Percentiles rank a stretch among this genome's conserved stretches.
Evolutionary conservation across 257 asterid species (phyloP).

Genomic region (Przewalskia tangutica): DNA sequence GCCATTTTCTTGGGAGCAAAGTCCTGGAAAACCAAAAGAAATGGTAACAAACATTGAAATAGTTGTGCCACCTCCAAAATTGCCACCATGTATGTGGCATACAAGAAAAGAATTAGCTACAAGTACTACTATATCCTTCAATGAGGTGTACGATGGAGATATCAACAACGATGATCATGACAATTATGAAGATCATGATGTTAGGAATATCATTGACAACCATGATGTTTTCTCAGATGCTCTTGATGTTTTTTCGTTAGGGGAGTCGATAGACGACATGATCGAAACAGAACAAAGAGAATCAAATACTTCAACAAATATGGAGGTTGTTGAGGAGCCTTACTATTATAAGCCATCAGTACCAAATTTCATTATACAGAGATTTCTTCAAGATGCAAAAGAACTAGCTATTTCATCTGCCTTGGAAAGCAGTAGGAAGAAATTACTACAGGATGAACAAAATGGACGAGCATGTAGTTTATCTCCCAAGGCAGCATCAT

Average conservation of each 20-base stretch:
- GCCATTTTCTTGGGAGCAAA: slow-evolving; percentile 76
- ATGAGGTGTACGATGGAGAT: slow-evolving; percentile 7
- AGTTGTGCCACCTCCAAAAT: slow-evolving; percentile 22
- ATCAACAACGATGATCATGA: slow-evolving; percentile 7
- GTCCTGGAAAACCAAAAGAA: slow-evolving; percentile 67
- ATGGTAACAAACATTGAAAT: background rate
- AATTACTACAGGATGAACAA: background rate
- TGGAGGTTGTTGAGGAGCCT: slow-evolving; percentile 2
- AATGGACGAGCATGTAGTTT: slow-evolving; percentile 1
- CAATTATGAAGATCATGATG: background rate
- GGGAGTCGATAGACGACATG: slow-evolving; percentile 28
- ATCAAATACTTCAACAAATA: slow-evolving; percentile 7
- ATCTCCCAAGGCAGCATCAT: slow-evolving; percentile 32
- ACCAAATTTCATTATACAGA: slow-evolving; percentile 51
- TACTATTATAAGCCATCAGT: slow-evolving; percentile 6
- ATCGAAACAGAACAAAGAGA: slow-evolving; percentile 14
- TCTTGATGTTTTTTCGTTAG: slow-evolving; percentile 56
- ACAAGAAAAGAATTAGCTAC: slow-evolving; percentile 9
- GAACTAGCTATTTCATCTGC: slow-evolving; percentile 61
- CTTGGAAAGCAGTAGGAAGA: slow-evolving; percentile 12
- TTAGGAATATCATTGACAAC: slow-evolving; percentile 5
- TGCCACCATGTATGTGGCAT: slow-evolving; percentile 47
- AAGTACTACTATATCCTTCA: background rate
- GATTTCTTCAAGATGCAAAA: slow-evolving; percentile 74
- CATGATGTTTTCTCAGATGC: slow-evolving; percentile 30